phyloP scores from a whole-genome alignment of 768 basidiomycete genomes.

The Cyclocybe cylindracea region DNA sequence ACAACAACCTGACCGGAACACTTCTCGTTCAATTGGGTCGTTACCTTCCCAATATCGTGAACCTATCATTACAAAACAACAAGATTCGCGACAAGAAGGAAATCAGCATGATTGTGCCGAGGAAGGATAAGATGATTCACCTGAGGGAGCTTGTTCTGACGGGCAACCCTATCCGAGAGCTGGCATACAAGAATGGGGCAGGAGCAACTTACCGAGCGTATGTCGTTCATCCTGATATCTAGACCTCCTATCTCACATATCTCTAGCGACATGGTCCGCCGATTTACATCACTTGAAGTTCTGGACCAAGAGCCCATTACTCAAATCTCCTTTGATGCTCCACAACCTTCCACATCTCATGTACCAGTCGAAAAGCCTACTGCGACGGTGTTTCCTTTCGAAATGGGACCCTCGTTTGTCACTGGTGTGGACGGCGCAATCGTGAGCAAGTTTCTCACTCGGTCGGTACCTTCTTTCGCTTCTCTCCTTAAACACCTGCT shows the following conservation, averaged over 20 bases:
- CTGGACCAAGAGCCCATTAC: constrained; percentile 82
- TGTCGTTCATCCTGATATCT: constrained; percentile 17
- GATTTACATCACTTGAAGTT: constrained; percentile 80
- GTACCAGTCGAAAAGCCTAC: constrained; percentile 44
- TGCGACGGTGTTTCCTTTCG: constrained; percentile 76
- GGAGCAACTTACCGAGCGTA: constrained; percentile 70
- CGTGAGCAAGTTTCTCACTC: constrained; percentile 76
- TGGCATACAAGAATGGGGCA: constrained; percentile 57
- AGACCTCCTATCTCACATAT: not conserved
- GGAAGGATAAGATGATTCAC: constrained; percentile 58
- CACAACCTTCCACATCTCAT: constrained; percentile 50
- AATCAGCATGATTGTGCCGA: constrained; percentile 60
- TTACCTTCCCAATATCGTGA: constrained; percentile 78
- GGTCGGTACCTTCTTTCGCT: constrained; percentile 45
- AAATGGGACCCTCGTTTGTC: constrained; percentile 73
- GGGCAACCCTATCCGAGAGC: constrained; percentile 75
- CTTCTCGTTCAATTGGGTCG: constrained; percentile 63
- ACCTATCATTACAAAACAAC: constrained; percentile 82
- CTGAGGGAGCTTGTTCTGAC: constrained; percentile 73
- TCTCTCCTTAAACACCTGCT: constrained; percentile 9
- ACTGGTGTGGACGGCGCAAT: constrained; percentile 70
- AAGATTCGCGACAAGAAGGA: constrained; percentile 70
- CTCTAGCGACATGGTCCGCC: constrained; percentile 73
- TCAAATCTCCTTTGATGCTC: constrained; percentile 79
- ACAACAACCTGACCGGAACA: constrained; percentile 62